phyloP scores from a whole-genome alignment of 371 early-diverging fungal species.

The Lichtheimia ramosa region DNA sequence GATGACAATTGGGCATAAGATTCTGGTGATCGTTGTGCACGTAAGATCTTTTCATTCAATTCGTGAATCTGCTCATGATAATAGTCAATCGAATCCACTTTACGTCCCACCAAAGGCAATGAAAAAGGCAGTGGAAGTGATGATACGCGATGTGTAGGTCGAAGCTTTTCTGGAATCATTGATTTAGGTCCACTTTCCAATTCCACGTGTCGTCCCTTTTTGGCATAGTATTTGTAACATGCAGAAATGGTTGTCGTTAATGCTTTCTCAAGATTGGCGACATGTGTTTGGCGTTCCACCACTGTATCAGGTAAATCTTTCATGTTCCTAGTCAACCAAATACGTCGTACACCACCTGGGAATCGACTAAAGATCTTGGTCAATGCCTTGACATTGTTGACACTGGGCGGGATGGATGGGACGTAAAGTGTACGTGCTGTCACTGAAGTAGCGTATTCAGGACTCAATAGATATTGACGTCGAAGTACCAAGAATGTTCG shows the following conservation, averaged over 20 bases:
- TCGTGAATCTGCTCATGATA: constrained; percentile 54
- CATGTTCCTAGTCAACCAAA: constrained; percentile 67
- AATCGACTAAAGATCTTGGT: constrained; percentile 60
- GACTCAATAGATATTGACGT: constrained; percentile 60
- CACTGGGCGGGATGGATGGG: constrained; percentile 54
- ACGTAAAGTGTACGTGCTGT: constrained; percentile 69
- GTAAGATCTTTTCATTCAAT: constrained; percentile 54
- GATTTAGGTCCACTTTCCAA: constrained; percentile 13
- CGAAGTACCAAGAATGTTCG: constrained; percentile 67
- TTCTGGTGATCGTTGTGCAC: constrained; percentile 27
- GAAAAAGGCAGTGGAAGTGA: constrained; percentile 34
- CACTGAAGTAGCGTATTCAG: constrained; percentile 58
- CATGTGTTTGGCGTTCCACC: constrained; percentile 56
- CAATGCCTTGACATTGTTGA: constrained; percentile 47
- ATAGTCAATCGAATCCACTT: constrained; percentile 69
- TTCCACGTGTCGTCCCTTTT: constrained; percentile 12
- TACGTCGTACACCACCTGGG: constrained; percentile 73
- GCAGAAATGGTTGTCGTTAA: constrained; percentile 52
- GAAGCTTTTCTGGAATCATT: constrained; percentile 43
- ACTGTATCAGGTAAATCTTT: constrained; percentile 54
- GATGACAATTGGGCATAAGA: constrained; percentile 47
- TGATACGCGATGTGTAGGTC: constrained; percentile 64
- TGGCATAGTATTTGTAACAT: constrained; percentile 42
- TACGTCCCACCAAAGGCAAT: constrained; percentile 53
- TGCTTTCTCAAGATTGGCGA: constrained; percentile 48